A percentile compares a stretch with the other conserved stretches of the same genome.
phyloP scores from a whole-genome alignment of 768 basidiomycete genomes.

The Phanerochaete carnosa region DNA sequence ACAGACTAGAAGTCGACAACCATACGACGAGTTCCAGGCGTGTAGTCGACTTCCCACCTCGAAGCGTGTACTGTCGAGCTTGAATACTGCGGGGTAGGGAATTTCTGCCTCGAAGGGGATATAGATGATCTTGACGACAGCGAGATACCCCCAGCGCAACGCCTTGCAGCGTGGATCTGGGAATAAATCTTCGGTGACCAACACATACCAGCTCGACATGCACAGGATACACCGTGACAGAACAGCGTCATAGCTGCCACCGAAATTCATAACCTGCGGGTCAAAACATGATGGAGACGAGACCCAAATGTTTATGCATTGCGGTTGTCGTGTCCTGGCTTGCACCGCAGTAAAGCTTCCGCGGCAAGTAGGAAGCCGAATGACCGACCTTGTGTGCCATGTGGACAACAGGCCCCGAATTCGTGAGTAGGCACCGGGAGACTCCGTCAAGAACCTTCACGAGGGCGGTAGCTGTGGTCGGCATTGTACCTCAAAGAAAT shows the following conservation, averaged over 20 bases:
- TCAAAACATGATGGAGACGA: neutral
- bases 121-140: conserved; percentile 9
- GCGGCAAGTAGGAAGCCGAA: conserved; percentile 14
- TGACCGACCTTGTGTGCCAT: conserved; percentile 13
- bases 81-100: conserved; percentile 9
- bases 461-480: neutral
- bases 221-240: neutral
- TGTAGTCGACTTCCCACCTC: conserved; percentile 4
- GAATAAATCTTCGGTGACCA: neutral
- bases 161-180: conserved; percentile 6
- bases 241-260: neutral
- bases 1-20: conserved; percentile 1
- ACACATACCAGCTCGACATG: neutral
- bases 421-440: conserved; percentile 6
- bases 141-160: neutral
- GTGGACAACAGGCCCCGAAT: conserved; percentile 8
- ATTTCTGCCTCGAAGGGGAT: conserved; percentile 1
- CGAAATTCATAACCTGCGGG: neutral
- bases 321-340: neutral
- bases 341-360: conserved; percentile 10
- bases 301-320: neutral
- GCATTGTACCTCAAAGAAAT: neutral
- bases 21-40: neutral
- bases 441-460: neutral
- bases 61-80: neutral